Evolutionary conservation across 1,139 yeast species (phyloP), one percentile per base, ranked within the genome.

Genomic region (Saccharomyces pastorianus): DNA sequence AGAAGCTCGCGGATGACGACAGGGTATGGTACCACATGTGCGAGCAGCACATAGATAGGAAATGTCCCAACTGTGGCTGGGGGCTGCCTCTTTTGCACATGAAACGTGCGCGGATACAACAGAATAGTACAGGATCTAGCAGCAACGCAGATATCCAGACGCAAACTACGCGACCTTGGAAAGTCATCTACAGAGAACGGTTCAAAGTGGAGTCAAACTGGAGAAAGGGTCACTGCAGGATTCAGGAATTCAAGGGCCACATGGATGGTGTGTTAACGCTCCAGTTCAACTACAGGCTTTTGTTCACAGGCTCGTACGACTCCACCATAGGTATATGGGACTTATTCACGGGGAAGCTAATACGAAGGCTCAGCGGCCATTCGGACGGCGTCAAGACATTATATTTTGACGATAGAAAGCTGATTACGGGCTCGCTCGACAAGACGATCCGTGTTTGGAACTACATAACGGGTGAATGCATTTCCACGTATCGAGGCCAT

Each of bases 31-130:
- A 93, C 69, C 90, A 93, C 62, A 86, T 93, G 93, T 93, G 99
- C 70, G 96, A 90, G 69, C 99, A 93, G 71, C 99, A 93, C 69
- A 93, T 93, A 56, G 99, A 93, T 71, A 78, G 96, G 57, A 93
- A 93, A 70, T 93, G 99, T 72, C 96, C 97, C 48, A 89, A 88
- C 68, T 93, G 99, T 75, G 99, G 99, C 9, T 93, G 99, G 99
- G 99, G 99, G 5, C 76, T 93, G 61, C 99, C 99, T 2, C 74
- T 93, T 58, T 81, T 93, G 81, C 89, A 85, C 63, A 86, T 86
- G 85, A 85, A 84, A 65, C 75, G 88, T 58, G 85, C 88, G 6
- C 73, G 88, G 58, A 58, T 57, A 60, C 27, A 61, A 58, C 42
- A 52, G 53, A 9, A 51, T 44, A 20, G 29, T 50, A 4, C 20